These are phyloP conservation scores for Dioszegia aurantiaca DNA, from an alignment of 768 basidiomycete genomes.

Conservation along the genomic window DNA sequence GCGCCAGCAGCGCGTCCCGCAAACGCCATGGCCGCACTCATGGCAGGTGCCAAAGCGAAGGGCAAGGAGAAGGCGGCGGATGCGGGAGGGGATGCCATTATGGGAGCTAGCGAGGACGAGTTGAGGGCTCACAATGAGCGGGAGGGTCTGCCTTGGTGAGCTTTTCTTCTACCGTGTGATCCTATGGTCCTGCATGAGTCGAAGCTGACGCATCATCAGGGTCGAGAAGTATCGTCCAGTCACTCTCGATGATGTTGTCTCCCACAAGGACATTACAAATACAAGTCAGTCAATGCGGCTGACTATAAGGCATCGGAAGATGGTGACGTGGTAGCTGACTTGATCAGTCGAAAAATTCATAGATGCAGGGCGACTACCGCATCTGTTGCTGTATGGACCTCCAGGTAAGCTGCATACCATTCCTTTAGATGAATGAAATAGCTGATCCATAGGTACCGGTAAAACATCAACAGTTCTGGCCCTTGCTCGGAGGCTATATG, in stretches of 20 bases:
- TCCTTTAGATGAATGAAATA: background rate
- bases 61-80: conserved; percentile 37
- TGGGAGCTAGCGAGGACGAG: conserved; percentile 28
- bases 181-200: no score
- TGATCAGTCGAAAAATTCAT: conserved; percentile 89
- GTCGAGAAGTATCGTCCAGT: conserved; percentile 97
- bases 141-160: conserved; percentile 85
- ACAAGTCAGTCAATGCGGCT: conserved; percentile 66
- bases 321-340: conserved; percentile 2
- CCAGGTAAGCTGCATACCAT: conserved; percentile 60
- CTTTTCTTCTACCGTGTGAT: background rate
- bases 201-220: conserved; percentile 56
- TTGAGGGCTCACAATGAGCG: conserved; percentile 59
- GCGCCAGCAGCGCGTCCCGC: conserved; percentile 11
- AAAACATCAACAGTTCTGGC: conserved; percentile 97
- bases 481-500: conserved; percentile 91
- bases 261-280: conserved; percentile 88
- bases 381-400: conserved; percentile 94
- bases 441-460: conserved; percentile 61
- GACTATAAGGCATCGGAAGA: no score
- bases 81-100: conserved; percentile 6
- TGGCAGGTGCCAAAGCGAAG: conserved; percentile 35
- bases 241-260: conserved; percentile 88
- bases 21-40: conserved; percentile 42
- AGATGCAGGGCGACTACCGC: conserved; percentile 86